A percentile compares a stretch with the other conserved stretches of the same genome.
These are phyloP conservation scores for Nepenthes mirabilis DNA, from an alignment of 148 eudicot genomes.

Conservation along the genomic window DNA sequence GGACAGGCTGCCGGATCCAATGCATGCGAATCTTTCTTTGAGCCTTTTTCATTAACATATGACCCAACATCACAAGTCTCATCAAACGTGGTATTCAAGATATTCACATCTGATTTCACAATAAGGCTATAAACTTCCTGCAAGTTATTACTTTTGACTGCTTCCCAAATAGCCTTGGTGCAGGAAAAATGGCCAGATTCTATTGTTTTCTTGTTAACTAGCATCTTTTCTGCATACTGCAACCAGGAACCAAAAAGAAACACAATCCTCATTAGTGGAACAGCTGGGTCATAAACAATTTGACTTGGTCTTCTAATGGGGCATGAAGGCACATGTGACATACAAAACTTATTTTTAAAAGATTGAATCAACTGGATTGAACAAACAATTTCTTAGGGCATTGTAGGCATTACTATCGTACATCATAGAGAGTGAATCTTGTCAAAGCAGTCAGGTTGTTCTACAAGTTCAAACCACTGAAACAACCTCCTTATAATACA, in stretches of 20 bases:
- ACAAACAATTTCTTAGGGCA: too few species aligned
- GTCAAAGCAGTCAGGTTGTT: too few species aligned
- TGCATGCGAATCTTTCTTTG: conserved; percentile 21
- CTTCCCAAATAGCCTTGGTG: conserved; percentile 73
- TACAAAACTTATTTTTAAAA: too few species aligned
- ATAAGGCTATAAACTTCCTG: conserved; percentile 63
- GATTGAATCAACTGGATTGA: too few species aligned
- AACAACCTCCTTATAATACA: too few species aligned
- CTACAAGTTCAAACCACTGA: too few species aligned
- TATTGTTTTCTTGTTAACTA: conserved; percentile 32
- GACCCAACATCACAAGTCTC: conserved; percentile 25
- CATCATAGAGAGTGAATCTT: too few species aligned
- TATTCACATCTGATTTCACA: conserved; percentile 41
- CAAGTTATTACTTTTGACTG: conserved; percentile 54
- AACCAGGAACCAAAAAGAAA: conserved; percentile 4
- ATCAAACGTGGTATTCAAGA: conserved; percentile 60
- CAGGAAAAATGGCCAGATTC: conserved; percentile 19
- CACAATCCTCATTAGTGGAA: background rate
- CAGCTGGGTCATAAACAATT: background rate
- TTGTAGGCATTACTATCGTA: too few species aligned
- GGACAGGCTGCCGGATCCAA: conserved; percentile 49
- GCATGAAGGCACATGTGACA: background rate
- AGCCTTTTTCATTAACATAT: conserved; percentile 16
- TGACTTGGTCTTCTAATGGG: background rate
- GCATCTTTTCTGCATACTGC: conserved; percentile 64